These are phyloP conservation scores for Salix dunnii DNA, from an alignment of 345 rosid species.

Conservation along the genomic window DNA sequence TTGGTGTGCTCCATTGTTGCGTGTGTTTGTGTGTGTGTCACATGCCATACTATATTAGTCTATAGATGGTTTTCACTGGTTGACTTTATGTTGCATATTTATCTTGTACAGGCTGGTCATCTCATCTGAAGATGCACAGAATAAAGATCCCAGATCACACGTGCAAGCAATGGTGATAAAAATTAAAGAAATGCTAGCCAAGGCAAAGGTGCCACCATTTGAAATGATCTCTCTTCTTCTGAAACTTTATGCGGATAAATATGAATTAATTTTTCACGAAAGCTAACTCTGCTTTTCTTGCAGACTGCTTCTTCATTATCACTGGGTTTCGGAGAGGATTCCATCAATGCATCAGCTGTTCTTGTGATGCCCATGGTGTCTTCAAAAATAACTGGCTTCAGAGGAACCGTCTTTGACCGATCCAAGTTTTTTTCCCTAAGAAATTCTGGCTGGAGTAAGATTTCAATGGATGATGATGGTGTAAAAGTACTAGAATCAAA, in stretches of 20 bases:
- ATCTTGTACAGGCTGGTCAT: slow-evolving; percentile 47
- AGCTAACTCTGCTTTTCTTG: slow-evolving; percentile 15
- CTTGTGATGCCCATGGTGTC: slow-evolving; percentile 99
- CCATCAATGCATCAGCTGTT: slow-evolving; percentile 91
- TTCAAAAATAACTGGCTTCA: slow-evolving; percentile 82
- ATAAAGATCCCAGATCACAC: slow-evolving; percentile 57
- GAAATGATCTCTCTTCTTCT: neutral
- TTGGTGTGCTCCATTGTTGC: neutral
- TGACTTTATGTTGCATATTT: neutral
- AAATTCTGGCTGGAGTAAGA: slow-evolving; percentile 65
- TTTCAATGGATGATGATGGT: slow-evolving; percentile 48
- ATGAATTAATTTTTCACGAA: neutral
- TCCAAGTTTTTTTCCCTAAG: slow-evolving; percentile 58
- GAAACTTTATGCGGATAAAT: neutral
- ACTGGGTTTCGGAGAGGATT: slow-evolving; percentile 78
- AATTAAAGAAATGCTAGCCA: slow-evolving; percentile 50
- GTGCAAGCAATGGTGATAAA: slow-evolving; percentile 54
- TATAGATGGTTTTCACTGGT: neutral
- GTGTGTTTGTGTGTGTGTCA: neutral
- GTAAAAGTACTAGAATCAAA: slow-evolving; percentile 37
- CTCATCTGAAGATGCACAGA: slow-evolving; percentile 48
- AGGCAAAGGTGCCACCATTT: slow-evolving; percentile 64
- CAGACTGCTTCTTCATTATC: slow-evolving; percentile 71
- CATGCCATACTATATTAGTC: neutral
- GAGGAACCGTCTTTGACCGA: slow-evolving; percentile 66